phyloP scores from a whole-genome alignment of 805 yeast genomes.

The Wickerhamiella bombiphila region DNA sequence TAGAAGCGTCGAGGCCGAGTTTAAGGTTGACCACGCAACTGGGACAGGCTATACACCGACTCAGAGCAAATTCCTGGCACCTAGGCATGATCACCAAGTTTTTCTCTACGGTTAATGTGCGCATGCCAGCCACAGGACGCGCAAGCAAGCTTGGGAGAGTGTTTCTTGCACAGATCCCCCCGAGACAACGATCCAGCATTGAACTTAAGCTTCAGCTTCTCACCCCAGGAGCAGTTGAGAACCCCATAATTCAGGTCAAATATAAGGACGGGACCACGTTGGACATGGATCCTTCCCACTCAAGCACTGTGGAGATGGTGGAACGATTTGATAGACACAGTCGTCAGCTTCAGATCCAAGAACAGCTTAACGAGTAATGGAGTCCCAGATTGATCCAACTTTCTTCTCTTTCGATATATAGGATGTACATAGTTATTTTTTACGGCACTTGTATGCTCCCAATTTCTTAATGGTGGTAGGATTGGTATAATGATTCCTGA shows the following conservation, averaged over 20 bases:
- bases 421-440: conserved; percentile 4
- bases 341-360: conserved; percentile 59
- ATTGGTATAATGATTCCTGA: background rate
- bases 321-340: conserved; percentile 69
- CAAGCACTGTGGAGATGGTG: conserved; percentile 45
- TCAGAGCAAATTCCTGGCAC: too few species aligned
- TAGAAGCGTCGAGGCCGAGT: too few species aligned
- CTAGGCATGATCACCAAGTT: conserved; percentile 83
- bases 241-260: conserved; percentile 58
- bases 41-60: too few species aligned
- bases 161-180: conserved; percentile 68
- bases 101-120: conserved; percentile 61
- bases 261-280: conserved; percentile 67
- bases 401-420: conserved; percentile 1
- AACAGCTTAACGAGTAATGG: conserved; percentile 22
- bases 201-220: conserved; percentile 53
- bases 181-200: conserved; percentile 47
- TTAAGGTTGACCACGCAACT: too few species aligned
- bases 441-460: conserved; percentile 9
- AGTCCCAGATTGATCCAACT: too few species aligned
- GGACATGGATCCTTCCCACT: conserved; percentile 47
- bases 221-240: conserved; percentile 27
- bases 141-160: conserved; percentile 64
- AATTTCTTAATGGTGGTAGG: conserved; percentile 4
- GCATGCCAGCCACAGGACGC: conserved; percentile 28